phyloP scores from a whole-genome alignment of 805 yeast species.

The Candida peoriensis region DNA sequence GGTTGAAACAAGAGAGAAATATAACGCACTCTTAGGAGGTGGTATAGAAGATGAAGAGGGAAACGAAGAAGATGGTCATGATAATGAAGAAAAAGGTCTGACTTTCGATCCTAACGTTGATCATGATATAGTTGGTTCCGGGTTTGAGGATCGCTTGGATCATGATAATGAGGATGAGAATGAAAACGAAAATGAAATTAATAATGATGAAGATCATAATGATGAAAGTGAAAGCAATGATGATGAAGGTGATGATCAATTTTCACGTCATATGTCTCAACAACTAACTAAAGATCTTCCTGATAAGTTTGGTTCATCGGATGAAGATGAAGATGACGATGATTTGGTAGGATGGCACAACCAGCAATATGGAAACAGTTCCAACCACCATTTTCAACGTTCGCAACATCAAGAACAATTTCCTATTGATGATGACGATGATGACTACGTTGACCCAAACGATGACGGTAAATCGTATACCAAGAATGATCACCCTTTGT shows the following conservation, averaged over 20 bases:
- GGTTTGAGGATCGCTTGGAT: constrained; percentile 23
- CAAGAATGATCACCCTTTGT: constrained; percentile 55
- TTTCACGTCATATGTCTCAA: constrained; percentile 60
- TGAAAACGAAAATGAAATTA: constrained; percentile 17
- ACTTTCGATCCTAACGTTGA: constrained; percentile 32
- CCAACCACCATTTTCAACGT: constrained; percentile 5
- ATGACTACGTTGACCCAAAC: constrained; percentile 74
- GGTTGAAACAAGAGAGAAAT: constrained; percentile 87
- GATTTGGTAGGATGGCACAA: constrained; percentile 22
- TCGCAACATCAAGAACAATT: constrained; percentile 10
- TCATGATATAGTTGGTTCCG: constrained; percentile 27
- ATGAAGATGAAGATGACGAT: constrained; percentile 33
- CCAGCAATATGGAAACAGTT: neutral
- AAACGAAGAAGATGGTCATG: constrained; percentile 29
- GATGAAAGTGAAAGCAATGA: no score
- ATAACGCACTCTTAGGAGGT: constrained; percentile 92
- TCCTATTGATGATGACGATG: constrained; percentile 41
- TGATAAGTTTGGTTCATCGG: constrained; percentile 56
- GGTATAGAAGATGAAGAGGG: constrained; percentile 29
- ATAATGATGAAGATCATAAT: constrained; percentile 17
- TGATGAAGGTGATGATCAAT: constrained; percentile 22
- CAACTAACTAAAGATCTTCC: constrained; percentile 56
- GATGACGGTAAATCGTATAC: constrained; percentile 77
- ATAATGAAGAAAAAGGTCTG: constrained; percentile 25
- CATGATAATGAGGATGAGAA: constrained; percentile 21